phyloP scores from a whole-genome alignment of 2,329 filamentous ascomycete species.

The Cordyceps fumosorosea region DNA sequence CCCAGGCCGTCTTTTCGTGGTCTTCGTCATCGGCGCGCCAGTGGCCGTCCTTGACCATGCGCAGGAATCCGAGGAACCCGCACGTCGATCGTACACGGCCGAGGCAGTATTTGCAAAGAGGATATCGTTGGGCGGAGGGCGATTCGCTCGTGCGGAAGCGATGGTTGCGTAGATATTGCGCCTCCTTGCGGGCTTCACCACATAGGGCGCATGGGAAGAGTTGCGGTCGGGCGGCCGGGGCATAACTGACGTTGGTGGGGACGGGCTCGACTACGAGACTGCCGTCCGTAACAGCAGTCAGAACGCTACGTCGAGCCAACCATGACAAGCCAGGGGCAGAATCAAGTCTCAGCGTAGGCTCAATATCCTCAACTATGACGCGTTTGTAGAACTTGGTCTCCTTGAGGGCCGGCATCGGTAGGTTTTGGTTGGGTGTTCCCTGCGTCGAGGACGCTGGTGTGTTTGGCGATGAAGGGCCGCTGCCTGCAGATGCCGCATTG shows the following conservation, averaged over 20 bases:
- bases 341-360: slow-evolving; percentile 87
- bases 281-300: slow-evolving; percentile 77
- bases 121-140: slow-evolving; percentile 81
- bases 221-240: slow-evolving; percentile 44
- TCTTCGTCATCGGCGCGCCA: slow-evolving; percentile 80
- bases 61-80: slow-evolving; percentile 85
- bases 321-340: slow-evolving; percentile 86
- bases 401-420: slow-evolving; percentile 59
- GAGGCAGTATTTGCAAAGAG: slow-evolving; percentile 84
- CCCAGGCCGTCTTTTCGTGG: slow-evolving; percentile 84
- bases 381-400: slow-evolving; percentile 95
- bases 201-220: slow-evolving; percentile 76
- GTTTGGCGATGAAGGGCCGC: slow-evolving; percentile 52
- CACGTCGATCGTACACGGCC: slow-evolving; percentile 78
- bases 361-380: slow-evolving; percentile 80
- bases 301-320: slow-evolving; percentile 79
- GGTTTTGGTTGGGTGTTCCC: slow-evolving; percentile 32
- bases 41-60: slow-evolving; percentile 87
- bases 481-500: slow-evolving; percentile 37
- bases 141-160: slow-evolving; percentile 84
- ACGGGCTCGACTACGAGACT: slow-evolving; percentile 86
- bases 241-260: slow-evolving; percentile 49
- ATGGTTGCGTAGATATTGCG: slow-evolving; percentile 69
- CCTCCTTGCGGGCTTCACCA: slow-evolving; percentile 70
- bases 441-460: slow-evolving; percentile 45